Evolutionary conservation across 768 basidiomycete genomes (phyloP), one percentile per base, ranked within the genome.

Genomic region (Lepiota venenata): DNA sequence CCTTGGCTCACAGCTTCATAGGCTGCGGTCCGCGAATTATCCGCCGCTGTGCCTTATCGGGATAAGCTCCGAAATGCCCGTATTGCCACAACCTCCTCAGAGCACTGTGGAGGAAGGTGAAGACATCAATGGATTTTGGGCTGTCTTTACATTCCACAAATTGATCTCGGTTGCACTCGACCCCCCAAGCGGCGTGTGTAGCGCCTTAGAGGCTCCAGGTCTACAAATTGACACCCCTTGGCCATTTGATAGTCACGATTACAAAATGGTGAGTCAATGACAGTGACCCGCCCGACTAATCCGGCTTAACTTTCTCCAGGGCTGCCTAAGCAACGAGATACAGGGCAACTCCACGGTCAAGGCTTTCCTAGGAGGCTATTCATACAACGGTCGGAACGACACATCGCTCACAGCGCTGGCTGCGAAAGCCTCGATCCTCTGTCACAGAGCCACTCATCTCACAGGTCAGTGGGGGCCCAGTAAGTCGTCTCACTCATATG

Each of bases 121-220:
- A 61, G 74, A 83, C 29, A 84, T 87, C 54, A 82, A 81, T 51
- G 81, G 76, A 0, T 87, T 87, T 63, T 87, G 85, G 85, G 69
- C 79, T 0, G 81, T 81, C 6, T 78, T 82, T 57, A 69, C 72
- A 45, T 71, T 85, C 50, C 84, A 86, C 66, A 80, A 83, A 50
- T 75, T 75, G 60, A 75, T 83, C 58, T 70, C 79, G 1, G 74
- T 84, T 14, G 74, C 77, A 5, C 71, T 82, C 37, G 81, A 82
- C 52, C 71, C 76, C 1, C 74, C 83, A 0, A 64, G 75, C 16
- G 75, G 72, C n/a, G 75, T 87, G 16, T 79, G 77, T 55, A 79
- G 83, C 46, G 70, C 74, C 15, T 72, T 80, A 53, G 82, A 83
- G 57, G 72, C 78, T 4, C 72, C 74, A 14, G 75, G 77, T 2